Conservation (phyloP, 1,284 basidiomycete species). For the Neotropicomus parvogracilis region DNA sequence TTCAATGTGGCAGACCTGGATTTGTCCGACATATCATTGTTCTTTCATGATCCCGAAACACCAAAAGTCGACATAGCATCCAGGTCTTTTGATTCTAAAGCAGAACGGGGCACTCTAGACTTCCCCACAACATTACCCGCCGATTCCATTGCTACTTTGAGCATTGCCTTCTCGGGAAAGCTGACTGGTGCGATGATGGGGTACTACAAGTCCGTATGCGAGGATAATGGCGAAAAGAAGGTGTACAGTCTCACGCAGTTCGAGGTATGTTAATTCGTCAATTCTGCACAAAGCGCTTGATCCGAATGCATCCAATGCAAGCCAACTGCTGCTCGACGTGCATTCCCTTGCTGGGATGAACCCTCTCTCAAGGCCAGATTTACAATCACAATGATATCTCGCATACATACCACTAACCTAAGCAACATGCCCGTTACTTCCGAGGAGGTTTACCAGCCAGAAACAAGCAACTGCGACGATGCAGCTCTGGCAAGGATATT, state of each 20-base stretch:
- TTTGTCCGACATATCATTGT: slow-evolving; percentile 65
- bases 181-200: slow-evolving; percentile 71
- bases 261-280: slow-evolving; percentile 44
- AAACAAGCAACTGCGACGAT: slow-evolving; percentile 30
- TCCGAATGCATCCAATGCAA: slow-evolving; percentile 39
- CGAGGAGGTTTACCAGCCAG: slow-evolving; percentile 44
- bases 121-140: slow-evolving; percentile 56
- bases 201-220: slow-evolving; percentile 63
- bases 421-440: slow-evolving; percentile 83
- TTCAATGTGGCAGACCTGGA: slow-evolving; percentile 74
- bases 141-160: slow-evolving; percentile 61
- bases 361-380: slow-evolving; percentile 90
- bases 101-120: slow-evolving; percentile 62
- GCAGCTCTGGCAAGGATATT: slow-evolving; percentile 35
- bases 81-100: slow-evolving; percentile 54
- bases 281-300: slow-evolving; percentile 7
- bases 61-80: slow-evolving; percentile 49
- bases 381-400: slow-evolving; percentile 79
- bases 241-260: slow-evolving; percentile 83
- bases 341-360: slow-evolving; percentile 93
- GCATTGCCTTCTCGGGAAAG: slow-evolving; percentile 59
- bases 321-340: slow-evolving; percentile 82
- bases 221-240: slow-evolving; percentile 53
- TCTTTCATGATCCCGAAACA: slow-evolving; percentile 54
- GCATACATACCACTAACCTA: slow-evolving; percentile 69